A percentile compares a stretch with the other conserved stretches of the same genome.
phyloP scores from a whole-genome alignment of 176 grass and related monocot species.

The Guadua angustifolia region DNA sequence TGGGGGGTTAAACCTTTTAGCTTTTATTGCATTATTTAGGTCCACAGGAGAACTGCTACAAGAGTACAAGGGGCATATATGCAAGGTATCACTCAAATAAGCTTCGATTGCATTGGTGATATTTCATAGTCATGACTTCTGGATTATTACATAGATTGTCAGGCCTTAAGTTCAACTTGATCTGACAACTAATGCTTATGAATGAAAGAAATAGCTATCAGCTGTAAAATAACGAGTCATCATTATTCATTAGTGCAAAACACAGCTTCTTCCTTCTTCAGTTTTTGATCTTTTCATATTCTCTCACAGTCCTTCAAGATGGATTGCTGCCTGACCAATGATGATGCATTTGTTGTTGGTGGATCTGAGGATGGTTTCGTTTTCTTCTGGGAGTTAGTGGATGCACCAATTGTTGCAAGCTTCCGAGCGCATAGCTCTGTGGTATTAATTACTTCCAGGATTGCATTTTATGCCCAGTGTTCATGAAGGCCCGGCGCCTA shows the following conservation, averaged over 20 bases:
- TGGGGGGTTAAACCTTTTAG: background rate
- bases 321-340: constrained; percentile 95
- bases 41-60: constrained; percentile 83
- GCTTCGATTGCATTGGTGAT: constrained; percentile 9
- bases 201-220: background rate
- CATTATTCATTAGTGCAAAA: background rate
- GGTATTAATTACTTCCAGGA: constrained; percentile 56
- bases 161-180: background rate
- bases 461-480: background rate
- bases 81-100: constrained; percentile 63
- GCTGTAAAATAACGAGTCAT: background rate
- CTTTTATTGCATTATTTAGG: constrained; percentile 51
- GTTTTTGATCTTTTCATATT: background rate
- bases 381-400: constrained; percentile 95
- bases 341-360: constrained; percentile 80
- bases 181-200: background rate
- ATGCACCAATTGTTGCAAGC: constrained; percentile 73
- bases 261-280: constrained; percentile 6
- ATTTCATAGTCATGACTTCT: background rate
- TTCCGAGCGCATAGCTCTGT: constrained; percentile 91
- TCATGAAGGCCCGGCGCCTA: too few species aligned
- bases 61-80: constrained; percentile 89
- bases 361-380: constrained; percentile 89
- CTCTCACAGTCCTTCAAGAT: constrained; percentile 79
- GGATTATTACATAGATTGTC: background rate